A percentile compares a stretch with the other conserved stretches of the same genome.
Evolutionary conservation across 495 filamentous ascomycete species (phyloP).

Genomic region (Trichoderma orchidacearum): DNA sequence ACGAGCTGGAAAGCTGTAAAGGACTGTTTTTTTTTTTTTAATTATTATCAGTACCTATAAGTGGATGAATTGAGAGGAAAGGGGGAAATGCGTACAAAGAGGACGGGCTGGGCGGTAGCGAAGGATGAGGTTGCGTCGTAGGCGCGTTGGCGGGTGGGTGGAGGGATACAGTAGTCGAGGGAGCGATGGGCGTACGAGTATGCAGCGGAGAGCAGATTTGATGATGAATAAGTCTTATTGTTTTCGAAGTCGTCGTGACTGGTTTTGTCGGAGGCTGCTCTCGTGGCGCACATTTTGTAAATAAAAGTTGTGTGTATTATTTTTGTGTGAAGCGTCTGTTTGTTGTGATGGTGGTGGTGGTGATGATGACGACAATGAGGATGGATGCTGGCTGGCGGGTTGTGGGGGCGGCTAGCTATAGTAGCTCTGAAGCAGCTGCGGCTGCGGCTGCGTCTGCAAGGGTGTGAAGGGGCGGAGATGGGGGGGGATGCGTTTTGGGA

Average conservation of each 20-base stretch:
- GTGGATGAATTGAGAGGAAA: not conserved
- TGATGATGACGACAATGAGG: not conserved
- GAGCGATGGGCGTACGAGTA: constrained; percentile 15
- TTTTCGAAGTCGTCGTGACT: not conserved
- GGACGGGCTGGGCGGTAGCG: constrained; percentile 15
- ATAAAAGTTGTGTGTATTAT: not conserved
- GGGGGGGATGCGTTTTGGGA: not conserved
- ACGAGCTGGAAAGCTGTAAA: constrained; percentile 43
- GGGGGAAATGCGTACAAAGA: constrained; percentile 17
- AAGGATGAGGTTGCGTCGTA: constrained; percentile 10
- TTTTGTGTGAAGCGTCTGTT: not conserved
- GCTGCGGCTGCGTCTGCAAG: not conserved
- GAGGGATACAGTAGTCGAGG: constrained; percentile 20
- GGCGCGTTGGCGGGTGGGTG: constrained; percentile 14
- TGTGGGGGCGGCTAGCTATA: not conserved
- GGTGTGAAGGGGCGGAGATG: not conserved
- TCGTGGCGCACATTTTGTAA: not conserved
- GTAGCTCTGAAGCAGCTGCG: not conserved
- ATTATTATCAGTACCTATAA: not conserved
- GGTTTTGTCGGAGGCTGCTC: not conserved
- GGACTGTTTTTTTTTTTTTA: constrained; percentile 12
- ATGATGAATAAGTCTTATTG: not conserved
- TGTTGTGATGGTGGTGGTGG: not conserved
- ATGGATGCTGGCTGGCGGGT: not conserved
- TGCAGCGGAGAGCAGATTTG: not conserved